Evolutionary conservation across 1,139 yeast genomes (phyloP), one percentile per base, ranked within the genome.

Genomic region (Yamadazyma sp.): DNA sequence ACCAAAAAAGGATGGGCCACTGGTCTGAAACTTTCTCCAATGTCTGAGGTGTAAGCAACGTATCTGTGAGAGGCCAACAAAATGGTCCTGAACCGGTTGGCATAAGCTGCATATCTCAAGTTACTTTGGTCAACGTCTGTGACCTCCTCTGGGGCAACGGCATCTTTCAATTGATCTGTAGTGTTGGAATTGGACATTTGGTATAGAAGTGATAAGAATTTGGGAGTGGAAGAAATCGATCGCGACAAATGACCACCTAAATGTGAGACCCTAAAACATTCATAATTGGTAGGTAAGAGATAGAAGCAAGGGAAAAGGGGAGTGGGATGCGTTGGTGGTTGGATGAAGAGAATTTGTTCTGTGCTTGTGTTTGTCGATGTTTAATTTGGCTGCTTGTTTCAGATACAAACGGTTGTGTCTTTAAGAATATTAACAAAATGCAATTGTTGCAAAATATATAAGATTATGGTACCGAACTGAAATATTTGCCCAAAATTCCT

Each of bases 21-120:
- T 0, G 95, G 95, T 40, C 95, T 73, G 62, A 87, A 87, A n/a
- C 92, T 84, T 57, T 87, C 95, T 17, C 95, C 95, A 48, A 87
- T 81, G 56, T 87, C 95, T 0, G 92, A 84, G 5, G 95, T 86
- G 60, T 87, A 87, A 2, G 95, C 95, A 18, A 87, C 87, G 55
- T 87, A 87, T 50, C 95, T 66, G 55, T 84, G 92, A n/a, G 91
- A 79, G 6, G 94, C 89, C 40, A 73, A 55, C 40, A 85, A 67
- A 47, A 86, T 81, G 24, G 87, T 81, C 59, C 89, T 69, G 39
- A 84, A 57, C 53, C 95, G 65, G 55, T 83, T 82, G 46, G 91
- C 89, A 56, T 86, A 86, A 14, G 92, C 95, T 3, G 94, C 88
- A 54, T 86, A 86, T 71, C 95, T 79, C 35, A 84, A 58, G 36